Percentiles rank a stretch among this genome's conserved stretches.
Conservation (phyloP, 768 basidiomycete species). For the Termitomyces sp. region DNA sequence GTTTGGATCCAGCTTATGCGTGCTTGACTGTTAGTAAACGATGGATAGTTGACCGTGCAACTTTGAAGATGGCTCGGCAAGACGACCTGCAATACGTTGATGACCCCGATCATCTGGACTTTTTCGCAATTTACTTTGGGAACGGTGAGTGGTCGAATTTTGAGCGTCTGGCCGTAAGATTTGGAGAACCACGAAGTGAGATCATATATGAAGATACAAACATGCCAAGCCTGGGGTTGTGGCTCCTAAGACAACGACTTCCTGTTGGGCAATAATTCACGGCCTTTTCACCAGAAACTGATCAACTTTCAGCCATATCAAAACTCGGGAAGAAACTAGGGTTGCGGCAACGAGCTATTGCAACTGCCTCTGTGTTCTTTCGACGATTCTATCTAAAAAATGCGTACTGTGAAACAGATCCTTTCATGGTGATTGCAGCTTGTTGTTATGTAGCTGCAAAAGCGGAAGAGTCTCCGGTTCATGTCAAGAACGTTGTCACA, state of each 20-base stretch:
- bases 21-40: slow-evolving; percentile 55
- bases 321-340: slow-evolving; percentile 80
- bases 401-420: slow-evolving; percentile 92
- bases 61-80: slow-evolving; percentile 64
- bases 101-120: slow-evolving; percentile 70
- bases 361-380: slow-evolving; percentile 94
- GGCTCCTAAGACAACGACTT: no score
- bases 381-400: slow-evolving; percentile 97
- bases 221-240: not conserved
- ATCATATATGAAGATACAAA: not conserved
- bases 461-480: slow-evolving; percentile 92
- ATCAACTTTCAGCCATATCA: slow-evolving; percentile 55
- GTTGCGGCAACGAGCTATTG: slow-evolving; percentile 86
- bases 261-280: no score
- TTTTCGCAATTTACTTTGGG: slow-evolving; percentile 85
- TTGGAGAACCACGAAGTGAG: not conserved
- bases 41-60: slow-evolving; percentile 84
- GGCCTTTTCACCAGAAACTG: not conserved
- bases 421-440: slow-evolving; percentile 85
- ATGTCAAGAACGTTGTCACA: slow-evolving; percentile 86
- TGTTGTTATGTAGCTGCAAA: slow-evolving; percentile 97
- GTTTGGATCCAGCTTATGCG: slow-evolving; percentile 11
- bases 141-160: slow-evolving; percentile 46
- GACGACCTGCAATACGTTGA: slow-evolving; percentile 79
- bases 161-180: not conserved